A percentile compares a stretch with the other conserved stretches of the same genome.
These are phyloP conservation scores for Penicillium sp. DNA, from an alignment of 2,329 filamentous ascomycete genomes.

Conservation along the genomic window DNA sequence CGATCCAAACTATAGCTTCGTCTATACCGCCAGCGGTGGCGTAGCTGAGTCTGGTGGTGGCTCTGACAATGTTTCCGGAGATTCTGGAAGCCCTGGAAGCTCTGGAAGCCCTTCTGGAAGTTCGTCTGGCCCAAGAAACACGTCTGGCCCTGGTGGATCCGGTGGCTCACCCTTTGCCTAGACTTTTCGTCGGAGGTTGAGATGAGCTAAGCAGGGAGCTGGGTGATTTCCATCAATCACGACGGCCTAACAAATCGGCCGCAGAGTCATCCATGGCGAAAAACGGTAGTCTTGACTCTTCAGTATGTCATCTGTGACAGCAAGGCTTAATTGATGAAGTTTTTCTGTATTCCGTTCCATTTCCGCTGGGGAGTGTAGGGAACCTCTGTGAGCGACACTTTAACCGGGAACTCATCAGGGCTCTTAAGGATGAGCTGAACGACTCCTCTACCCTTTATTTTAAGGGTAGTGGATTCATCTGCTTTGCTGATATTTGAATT, in stretches of 20 bases:
- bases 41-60: slow-evolving; percentile 9
- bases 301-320: neutral
- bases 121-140: too few species aligned
- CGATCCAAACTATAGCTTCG: slow-evolving; percentile 11
- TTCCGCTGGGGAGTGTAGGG: neutral
- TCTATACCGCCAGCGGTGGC: slow-evolving; percentile 14
- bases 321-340: neutral
- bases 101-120: too few species aligned
- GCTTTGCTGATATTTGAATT: neutral
- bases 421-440: neutral
- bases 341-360: too few species aligned
- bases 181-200: neutral
- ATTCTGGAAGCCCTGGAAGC: neutral
- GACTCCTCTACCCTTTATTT: neutral
- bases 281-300: neutral
- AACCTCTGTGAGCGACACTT: neutral
- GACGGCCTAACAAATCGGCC: neutral
- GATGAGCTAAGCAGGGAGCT: too few species aligned
- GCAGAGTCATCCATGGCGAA: neutral
- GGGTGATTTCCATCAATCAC: neutral
- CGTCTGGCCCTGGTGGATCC: neutral
- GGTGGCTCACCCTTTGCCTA: neutral
- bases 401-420: neutral
- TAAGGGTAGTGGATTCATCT: neutral
- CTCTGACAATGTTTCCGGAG: neutral